Evolutionary conservation across 164 flowering plant genomes (phyloP).

Genomic region (Annona squamosa): DNA sequence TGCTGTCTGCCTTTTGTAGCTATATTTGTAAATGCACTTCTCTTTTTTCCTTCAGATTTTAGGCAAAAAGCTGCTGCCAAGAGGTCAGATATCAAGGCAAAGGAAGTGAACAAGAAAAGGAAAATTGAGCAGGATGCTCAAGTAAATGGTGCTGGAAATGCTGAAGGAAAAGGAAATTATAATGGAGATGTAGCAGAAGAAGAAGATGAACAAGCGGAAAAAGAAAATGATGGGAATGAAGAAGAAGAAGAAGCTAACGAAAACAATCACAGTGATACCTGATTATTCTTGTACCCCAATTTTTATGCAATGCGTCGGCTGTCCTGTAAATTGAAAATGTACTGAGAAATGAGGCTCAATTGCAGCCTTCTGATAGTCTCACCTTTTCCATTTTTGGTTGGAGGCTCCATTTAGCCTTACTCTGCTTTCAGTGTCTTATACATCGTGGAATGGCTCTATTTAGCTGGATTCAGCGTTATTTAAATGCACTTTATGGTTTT

Average conservation of each 20-base stretch:
- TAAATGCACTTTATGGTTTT: no score
- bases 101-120: constrained; percentile 36
- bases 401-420: no score
- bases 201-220: not conserved
- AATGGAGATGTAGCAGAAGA: constrained; percentile 8
- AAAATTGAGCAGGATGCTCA: constrained; percentile 29
- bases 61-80: constrained; percentile 48
- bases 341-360: not conserved
- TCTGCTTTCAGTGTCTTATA: no score
- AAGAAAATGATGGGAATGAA: not conserved
- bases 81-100: constrained; percentile 36
- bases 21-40: not conserved
- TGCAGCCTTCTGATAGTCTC: not conserved
- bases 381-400: no score
- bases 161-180: constrained; percentile 9
- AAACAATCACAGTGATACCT: not conserved
- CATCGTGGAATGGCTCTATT: no score
- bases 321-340: not conserved
- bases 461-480: no score
- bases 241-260: not conserved
- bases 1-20: not conserved
- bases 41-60: constrained; percentile 29
- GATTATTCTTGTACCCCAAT: not conserved
- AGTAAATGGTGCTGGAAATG: constrained; percentile 15
- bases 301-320: not conserved